Conservation (phyloP, 2,329 filamentous ascomycete species). For the Penicillium expansum region DNA sequence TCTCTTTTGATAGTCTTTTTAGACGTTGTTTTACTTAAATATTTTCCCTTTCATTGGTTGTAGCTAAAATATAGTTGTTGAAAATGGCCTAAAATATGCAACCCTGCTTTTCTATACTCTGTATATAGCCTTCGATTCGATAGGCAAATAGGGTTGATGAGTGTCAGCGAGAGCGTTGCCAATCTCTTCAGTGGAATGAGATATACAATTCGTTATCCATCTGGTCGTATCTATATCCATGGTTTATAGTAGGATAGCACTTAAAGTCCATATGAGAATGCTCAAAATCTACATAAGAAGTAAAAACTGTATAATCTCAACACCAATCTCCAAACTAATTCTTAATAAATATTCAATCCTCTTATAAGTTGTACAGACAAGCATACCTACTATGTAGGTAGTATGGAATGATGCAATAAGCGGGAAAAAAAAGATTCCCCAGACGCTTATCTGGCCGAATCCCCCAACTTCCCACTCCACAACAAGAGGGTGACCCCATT, state of each 20-base stretch:
- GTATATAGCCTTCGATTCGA: too few species aligned
- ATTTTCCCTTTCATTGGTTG: too few species aligned
- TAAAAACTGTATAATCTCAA: neutral
- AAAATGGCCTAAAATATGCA: too few species aligned
- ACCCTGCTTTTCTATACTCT: too few species aligned
- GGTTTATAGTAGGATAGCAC: neutral
- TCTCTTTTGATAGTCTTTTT: too few species aligned
- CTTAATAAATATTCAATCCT: neutral
- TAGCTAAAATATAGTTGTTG: too few species aligned
- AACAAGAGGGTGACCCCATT: constrained; percentile 1
- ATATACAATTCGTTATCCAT: neutral
- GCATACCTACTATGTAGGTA: too few species aligned
- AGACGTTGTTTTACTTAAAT: too few species aligned
- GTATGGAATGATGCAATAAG: constrained; percentile 16
- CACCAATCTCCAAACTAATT: neutral
- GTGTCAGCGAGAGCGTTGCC: too few species aligned
- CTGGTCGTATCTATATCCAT: neutral
- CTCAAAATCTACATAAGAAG: neutral
- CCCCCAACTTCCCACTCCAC: constrained; percentile 9
- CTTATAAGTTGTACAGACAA: neutral
- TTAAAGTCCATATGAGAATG: neutral
- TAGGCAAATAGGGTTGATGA: too few species aligned
- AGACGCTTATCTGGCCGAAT: constrained; percentile 35
- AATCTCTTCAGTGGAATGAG: too few species aligned
- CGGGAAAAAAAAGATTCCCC: constrained; percentile 15